phyloP scores from a whole-genome alignment of 805 yeast species.

The Myxozyma neotropica region DNA sequence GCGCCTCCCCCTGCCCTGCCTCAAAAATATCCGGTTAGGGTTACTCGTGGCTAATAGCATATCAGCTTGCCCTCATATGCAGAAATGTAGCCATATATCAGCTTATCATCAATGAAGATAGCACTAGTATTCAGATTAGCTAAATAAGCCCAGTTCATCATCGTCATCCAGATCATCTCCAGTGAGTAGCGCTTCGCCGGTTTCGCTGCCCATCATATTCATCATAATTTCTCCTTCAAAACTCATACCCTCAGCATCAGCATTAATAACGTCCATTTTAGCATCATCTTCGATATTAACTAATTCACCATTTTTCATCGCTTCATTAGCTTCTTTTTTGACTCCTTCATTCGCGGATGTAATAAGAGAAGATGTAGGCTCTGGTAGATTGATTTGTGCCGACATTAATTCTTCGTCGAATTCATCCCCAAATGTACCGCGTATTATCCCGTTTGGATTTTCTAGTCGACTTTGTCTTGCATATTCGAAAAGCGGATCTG shows the following conservation, averaged over 20 bases:
- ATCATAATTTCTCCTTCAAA: neutral
- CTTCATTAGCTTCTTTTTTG: neutral
- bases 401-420: neutral
- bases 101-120: too few species aligned
- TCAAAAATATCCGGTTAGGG: conserved; percentile 10
- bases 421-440: neutral
- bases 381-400: neutral
- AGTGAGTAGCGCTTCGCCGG: neutral
- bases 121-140: neutral
- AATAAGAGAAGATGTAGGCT: neutral
- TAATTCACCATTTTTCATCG: neutral
- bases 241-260: neutral
- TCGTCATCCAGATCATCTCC: neutral
- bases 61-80: neutral
- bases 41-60: neutral
- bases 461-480: neutral
- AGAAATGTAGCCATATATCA: too few species aligned
- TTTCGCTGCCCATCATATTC: neutral
- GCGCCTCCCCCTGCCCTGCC: conserved; percentile 9
- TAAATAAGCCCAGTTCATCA: conserved; percentile 2
- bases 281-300: neutral
- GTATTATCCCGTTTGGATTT: conserved; percentile 1
- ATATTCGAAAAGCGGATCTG: conserved; percentile 5
- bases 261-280: neutral
- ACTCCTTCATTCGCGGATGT: neutral